Conservation (phyloP, 2,329 filamentous ascomycete genomes). For the Chalaropsis thielavioides region DNA sequence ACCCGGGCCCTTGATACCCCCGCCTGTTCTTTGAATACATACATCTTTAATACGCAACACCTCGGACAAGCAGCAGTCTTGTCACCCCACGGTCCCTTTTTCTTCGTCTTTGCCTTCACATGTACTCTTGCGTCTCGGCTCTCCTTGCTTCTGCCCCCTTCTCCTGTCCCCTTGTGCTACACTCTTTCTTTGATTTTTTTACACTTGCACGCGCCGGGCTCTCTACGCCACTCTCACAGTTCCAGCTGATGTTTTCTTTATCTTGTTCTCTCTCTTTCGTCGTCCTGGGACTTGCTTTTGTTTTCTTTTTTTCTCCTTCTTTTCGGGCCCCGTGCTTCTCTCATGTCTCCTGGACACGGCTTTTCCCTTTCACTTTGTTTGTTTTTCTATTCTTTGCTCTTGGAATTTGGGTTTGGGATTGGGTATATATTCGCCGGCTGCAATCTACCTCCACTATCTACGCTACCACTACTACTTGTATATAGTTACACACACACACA, state of each 20-base stretch:
- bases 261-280: not conserved
- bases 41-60: not conserved
- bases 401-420: not conserved
- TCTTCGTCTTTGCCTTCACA: not conserved
- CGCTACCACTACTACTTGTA: not conserved
- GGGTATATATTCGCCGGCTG: not conserved
- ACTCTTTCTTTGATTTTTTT: no score
- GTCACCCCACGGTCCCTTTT: no score
- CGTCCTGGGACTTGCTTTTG: not conserved
- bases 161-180: no score
- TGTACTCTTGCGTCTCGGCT: not conserved
- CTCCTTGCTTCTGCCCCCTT: not conserved
- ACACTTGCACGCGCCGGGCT: not conserved
- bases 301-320: not conserved
- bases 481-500: not conserved
- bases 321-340: no score
- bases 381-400: no score
- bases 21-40: not conserved
- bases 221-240: not conserved
- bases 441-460: not conserved
- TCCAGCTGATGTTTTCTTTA: not conserved
- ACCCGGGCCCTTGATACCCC: constrained; percentile 1
- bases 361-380: no score
- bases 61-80: no score
- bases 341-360: no score